Percentiles rank a stretch among this genome's conserved stretches.
phyloP scores from a whole-genome alignment of 768 basidiomycete genomes.

The Pulveroboletus sp. region DNA sequence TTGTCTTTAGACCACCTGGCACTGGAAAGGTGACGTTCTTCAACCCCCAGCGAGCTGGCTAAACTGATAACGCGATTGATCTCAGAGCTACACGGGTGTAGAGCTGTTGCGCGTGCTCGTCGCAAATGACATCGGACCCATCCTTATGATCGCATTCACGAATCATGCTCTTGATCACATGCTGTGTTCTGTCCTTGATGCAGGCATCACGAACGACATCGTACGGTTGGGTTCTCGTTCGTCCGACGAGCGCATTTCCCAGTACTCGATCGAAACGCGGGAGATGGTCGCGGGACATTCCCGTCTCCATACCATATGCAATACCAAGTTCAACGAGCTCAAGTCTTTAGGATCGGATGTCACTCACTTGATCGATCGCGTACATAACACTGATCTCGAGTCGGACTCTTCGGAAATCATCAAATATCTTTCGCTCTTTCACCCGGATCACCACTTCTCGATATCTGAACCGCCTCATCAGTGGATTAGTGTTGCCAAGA shows the following conservation, averaged over 20 bases:
- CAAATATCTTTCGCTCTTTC: slow-evolving; percentile 38
- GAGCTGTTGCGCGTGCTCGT: slow-evolving; percentile 67
- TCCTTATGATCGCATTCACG: slow-evolving; percentile 61
- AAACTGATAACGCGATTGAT: neutral
- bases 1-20: slow-evolving; percentile 56
- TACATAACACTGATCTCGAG: slow-evolving; percentile 31
- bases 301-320: slow-evolving; percentile 35
- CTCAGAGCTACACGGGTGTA: slow-evolving; percentile 60
- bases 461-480: slow-evolving; percentile 39
- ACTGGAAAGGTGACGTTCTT: slow-evolving; percentile 58
- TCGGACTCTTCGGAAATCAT: slow-evolving; percentile 37
- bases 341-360: slow-evolving; percentile 47
- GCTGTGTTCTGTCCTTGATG: slow-evolving; percentile 59
- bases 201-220: slow-evolving; percentile 54
- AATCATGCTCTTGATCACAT: slow-evolving; percentile 80
- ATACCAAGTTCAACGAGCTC: slow-evolving; percentile 34
- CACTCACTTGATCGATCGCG: slow-evolving; percentile 39
- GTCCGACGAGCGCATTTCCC: slow-evolving; percentile 51
- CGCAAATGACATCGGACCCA: slow-evolving; percentile 45
- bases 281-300: slow-evolving; percentile 43
- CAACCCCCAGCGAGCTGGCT: neutral
- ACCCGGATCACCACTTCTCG: slow-evolving; percentile 45
- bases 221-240: slow-evolving; percentile 68
- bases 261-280: slow-evolving; percentile 57
- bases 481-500: slow-evolving; percentile 39